phyloP scores from a whole-genome alignment of 2,329 filamentous ascomycete species.

The Colletotrichum abscissum region DNA sequence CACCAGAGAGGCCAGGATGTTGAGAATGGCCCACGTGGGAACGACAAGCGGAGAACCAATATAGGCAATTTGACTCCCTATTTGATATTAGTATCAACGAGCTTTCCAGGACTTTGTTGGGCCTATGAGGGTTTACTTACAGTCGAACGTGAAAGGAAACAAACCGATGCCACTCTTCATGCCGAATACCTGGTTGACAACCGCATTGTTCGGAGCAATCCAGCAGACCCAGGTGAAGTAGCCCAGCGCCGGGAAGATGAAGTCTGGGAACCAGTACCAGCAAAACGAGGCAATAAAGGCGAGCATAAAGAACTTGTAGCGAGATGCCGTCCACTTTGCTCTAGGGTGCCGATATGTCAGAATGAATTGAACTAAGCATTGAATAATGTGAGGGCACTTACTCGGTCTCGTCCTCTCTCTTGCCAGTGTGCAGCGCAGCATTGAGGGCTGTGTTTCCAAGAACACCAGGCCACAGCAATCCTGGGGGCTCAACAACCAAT shows the following conservation, averaged over 20 bases:
- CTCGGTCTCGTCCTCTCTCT: slow-evolving; percentile 39
- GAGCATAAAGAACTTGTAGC: slow-evolving; percentile 47
- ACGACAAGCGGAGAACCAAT: slow-evolving; percentile 53
- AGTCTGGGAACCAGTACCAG: slow-evolving; percentile 63
- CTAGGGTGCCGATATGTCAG: background rate
- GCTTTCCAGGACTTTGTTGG: background rate
- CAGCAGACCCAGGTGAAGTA: slow-evolving; percentile 69
- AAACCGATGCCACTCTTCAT: slow-evolving; percentile 67
- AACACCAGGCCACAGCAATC: slow-evolving; percentile 64
- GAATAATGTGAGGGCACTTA: background rate
- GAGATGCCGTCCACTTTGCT: slow-evolving; percentile 47
- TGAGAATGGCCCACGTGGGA: slow-evolving; percentile 58
- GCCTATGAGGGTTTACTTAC: slow-evolving; percentile 36
- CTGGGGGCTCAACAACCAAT: slow-evolving; percentile 57
- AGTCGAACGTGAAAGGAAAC: slow-evolving; percentile 70
- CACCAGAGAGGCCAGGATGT: slow-evolving; percentile 59
- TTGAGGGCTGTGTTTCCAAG: slow-evolving; percentile 61
- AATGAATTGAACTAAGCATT: background rate
- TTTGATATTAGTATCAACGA: background rate
- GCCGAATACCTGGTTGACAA: slow-evolving; percentile 71
- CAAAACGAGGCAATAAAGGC: slow-evolving; percentile 49
- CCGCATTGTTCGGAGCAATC: slow-evolving; percentile 67
- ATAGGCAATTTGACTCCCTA: slow-evolving; percentile 47
- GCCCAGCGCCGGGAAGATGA: slow-evolving; percentile 56
- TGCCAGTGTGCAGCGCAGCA: slow-evolving; percentile 51